Percentiles rank a stretch among this genome's conserved stretches.
Evolutionary conservation across 2,329 filamentous ascomycete genomes (phyloP).

Genomic region (Calonectria pseudoreteaudii): DNA sequence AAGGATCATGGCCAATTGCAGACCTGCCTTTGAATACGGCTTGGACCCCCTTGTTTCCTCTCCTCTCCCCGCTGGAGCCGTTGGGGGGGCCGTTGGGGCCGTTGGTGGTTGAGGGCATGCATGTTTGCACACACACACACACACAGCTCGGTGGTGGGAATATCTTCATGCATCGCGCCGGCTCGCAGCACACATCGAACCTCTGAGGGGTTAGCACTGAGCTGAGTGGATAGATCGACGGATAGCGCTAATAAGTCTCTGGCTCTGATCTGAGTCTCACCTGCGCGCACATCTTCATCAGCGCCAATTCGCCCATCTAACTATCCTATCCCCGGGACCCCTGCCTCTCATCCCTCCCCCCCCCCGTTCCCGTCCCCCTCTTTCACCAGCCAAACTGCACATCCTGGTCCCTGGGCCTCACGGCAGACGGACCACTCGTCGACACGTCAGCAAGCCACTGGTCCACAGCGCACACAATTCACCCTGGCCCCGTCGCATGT

Average conservation of each 20-base stretch:
- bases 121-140: not conserved
- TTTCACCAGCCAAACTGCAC: not conserved
- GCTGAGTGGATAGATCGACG: not conserved
- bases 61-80: not conserved
- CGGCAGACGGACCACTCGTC: not conserved
- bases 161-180: not conserved
- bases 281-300: not conserved
- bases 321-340: not conserved
- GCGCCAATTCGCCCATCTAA: not conserved
- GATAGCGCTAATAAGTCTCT: not conserved
- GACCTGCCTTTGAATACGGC: not conserved
- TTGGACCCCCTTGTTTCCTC: not conserved
- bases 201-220: not conserved
- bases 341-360: not conserved
- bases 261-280: not conserved
- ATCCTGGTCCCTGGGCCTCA: not conserved
- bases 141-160: not conserved
- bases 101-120: not conserved
- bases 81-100: not conserved
- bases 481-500: slow-evolving; percentile 9
- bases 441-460: slow-evolving; percentile 24
- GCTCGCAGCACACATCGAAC: not conserved
- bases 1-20: not conserved
- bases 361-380: not conserved
- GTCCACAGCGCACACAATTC: not conserved